Base-by-base conservation (phyloP, 371 early-diverging fungal species). In the Haplosporangium sp. region DNA sequence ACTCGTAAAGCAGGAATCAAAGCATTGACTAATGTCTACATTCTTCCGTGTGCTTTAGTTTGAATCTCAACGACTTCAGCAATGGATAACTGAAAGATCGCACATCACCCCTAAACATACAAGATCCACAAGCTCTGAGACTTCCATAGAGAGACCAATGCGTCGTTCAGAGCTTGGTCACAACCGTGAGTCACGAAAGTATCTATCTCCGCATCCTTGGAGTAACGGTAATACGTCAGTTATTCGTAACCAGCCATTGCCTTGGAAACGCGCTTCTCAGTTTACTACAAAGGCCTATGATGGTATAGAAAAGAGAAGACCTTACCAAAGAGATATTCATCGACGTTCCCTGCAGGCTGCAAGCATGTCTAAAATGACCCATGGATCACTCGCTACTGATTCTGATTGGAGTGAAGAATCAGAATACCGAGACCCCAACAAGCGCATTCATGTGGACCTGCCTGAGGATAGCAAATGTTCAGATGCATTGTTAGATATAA, bases 341-440 rank as follows among this genome's bases (percentile, higher is more conserved):
- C 34, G 55, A 10, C 55, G 55, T 4, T 7, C 10, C 55, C 7
- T 55, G 11, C 55, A 7, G 34, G 15, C 20, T 10, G 35, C 55
- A 55, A 34, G 9, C 8, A 27, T 20, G 2, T 9, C 11, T 55
- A 42, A 35, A 27, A 27, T 17, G 39, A 38, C 42, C 42, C 44
- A 39, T 34, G 42, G 10, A 17, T 17, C 62, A 39, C 13, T 9
- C 53, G 37, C 53, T 10, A 44, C 50, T 15, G 19, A 37, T 13
- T n/a, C 39, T 27, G 39, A 47, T 27, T 57, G 52, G 8, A 45
- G 59, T n/a, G 55, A 27, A 11, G 65, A 60, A 13, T 74, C 74
- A 1, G 74, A 74, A 47, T 74, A 74, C 56, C 58, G 74, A 44
- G 74, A 61, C 15, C 65, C 69, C 20, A 60, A 52, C n/a, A 66